Evolutionary conservation across 495 filamentous ascomycete genomes (phyloP).

Genomic region (Penicillium diatomitis): DNA sequence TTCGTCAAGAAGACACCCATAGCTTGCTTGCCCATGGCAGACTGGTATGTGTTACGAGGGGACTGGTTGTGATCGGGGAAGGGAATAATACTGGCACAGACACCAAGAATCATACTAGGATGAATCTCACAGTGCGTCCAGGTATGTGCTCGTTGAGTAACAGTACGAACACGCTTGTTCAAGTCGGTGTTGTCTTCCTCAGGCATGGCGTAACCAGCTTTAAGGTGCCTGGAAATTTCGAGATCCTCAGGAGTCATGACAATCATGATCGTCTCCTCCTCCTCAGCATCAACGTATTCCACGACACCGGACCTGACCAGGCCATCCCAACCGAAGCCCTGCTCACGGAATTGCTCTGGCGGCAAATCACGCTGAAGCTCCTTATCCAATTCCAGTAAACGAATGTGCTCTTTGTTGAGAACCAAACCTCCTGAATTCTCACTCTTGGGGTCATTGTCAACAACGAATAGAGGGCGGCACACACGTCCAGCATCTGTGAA

Average conservation of each 20-base stretch:
- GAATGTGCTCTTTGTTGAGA: conserved; percentile 71
- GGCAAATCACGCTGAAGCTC: conserved; percentile 48
- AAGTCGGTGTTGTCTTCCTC: conserved; percentile 50
- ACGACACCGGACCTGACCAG: conserved; percentile 72
- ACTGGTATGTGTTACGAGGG: conserved; percentile 97
- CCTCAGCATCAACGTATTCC: conserved; percentile 94
- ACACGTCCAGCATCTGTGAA: conserved; percentile 96
- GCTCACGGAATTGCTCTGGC: conserved; percentile 46
- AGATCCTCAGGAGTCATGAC: conserved; percentile 96
- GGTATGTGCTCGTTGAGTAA: conserved; percentile 72
- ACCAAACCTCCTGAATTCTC: conserved; percentile 67
- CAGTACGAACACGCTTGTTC: conserved; percentile 74
- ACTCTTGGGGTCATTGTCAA: conserved; percentile 66
- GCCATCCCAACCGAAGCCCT: conserved; percentile 79
- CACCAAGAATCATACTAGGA: conserved; percentile 95
- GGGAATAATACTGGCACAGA: conserved; percentile 97
- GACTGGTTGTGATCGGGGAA: conserved; percentile 99
- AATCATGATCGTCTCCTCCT: conserved; percentile 98
- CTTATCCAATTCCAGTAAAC: conserved; percentile 59
- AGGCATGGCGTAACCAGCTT: conserved; percentile 52
- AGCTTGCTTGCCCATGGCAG: conserved; percentile 99
- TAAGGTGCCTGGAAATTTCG: conserved; percentile 56
- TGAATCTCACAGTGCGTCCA: conserved; percentile 99
- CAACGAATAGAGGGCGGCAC: conserved; percentile 82
- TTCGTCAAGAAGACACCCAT: conserved; percentile 99